phyloP scores from a whole-genome alignment of 2,329 filamentous ascomycete genomes.

The Penicillium glabrum region DNA sequence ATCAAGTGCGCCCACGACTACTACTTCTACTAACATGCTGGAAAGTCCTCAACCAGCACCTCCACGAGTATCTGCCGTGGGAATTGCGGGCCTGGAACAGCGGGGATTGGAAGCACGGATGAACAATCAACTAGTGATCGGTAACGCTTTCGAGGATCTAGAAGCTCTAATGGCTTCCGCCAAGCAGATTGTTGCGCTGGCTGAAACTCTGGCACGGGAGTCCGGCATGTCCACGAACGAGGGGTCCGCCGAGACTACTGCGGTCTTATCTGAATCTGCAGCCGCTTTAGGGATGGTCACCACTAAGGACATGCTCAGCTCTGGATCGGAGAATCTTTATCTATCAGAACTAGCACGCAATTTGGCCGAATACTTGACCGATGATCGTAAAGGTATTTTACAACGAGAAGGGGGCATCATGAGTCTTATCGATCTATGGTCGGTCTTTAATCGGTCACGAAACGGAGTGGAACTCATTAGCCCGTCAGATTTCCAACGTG shows the following conservation, averaged over 20 bases:
- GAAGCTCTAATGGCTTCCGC: conserved; percentile 97
- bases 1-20: conserved; percentile 28
- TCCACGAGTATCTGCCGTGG: conserved; percentile 62
- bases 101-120: conserved; percentile 79
- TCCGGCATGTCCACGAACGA: conserved; percentile 57
- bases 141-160: conserved; percentile 90
- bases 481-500: conserved; percentile 87
- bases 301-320: conserved; percentile 87
- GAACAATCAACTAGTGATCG: conserved; percentile 91
- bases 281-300: conserved; percentile 86
- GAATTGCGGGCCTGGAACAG: conserved; percentile 89
- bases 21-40: conserved; percentile 3
- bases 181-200: conserved; percentile 91
- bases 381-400: conserved; percentile 76
- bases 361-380: conserved; percentile 83
- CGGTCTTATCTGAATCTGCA: conserved; percentile 76
- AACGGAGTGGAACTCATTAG: conserved; percentile 94
- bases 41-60: conserved; percentile 25
- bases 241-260: conserved; percentile 68
- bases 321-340: conserved; percentile 81
- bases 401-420: conserved; percentile 83
- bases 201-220: conserved; percentile 79
- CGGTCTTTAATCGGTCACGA: conserved; percentile 87
- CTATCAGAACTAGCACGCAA: conserved; percentile 83
- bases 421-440: conserved; percentile 87